phyloP scores from a whole-genome alignment of 805 yeast genomes.

The Zygotorulaspora sp. region DNA sequence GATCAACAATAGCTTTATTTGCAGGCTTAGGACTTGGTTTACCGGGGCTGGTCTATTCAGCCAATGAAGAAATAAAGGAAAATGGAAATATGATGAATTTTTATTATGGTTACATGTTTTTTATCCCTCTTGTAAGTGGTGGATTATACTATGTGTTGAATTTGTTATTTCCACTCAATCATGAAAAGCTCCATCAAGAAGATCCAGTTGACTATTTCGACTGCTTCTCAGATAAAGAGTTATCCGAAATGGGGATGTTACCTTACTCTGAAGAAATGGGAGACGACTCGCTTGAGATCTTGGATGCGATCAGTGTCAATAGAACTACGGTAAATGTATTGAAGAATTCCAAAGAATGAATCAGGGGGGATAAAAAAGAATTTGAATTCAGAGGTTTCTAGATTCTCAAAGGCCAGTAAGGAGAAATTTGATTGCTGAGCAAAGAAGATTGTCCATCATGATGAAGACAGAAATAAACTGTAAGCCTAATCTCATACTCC shows the following conservation, averaged over 20 bases:
- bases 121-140: constrained; percentile 21
- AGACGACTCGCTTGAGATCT: constrained; percentile 1
- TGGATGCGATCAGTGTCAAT: too few relatives aligned
- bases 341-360: too few relatives aligned
- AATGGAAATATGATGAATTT: constrained; percentile 21
- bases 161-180: constrained; percentile 16
- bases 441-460: too few relatives aligned
- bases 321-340: too few relatives aligned
- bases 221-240: constrained; percentile 21
- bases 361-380: too few relatives aligned
- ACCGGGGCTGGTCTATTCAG: constrained; percentile 22
- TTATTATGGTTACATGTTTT: constrained; percentile 23
- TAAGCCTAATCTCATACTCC: too few relatives aligned
- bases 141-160: constrained; percentile 14
- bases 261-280: constrained; percentile 5
- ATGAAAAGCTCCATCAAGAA: constrained; percentile 12
- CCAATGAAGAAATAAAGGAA: constrained; percentile 10
- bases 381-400: too few relatives aligned
- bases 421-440: too few relatives aligned
- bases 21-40: constrained; percentile 19
- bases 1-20: constrained; percentile 14
- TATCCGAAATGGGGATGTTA: constrained; percentile 17
- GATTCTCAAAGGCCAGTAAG: too few relatives aligned
- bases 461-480: too few relatives aligned
- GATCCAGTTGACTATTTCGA: constrained; percentile 25